Evolutionary conservation across 1,139 yeast genomes (phyloP).

Genomic region (Yamadazyma siamensis): DNA sequence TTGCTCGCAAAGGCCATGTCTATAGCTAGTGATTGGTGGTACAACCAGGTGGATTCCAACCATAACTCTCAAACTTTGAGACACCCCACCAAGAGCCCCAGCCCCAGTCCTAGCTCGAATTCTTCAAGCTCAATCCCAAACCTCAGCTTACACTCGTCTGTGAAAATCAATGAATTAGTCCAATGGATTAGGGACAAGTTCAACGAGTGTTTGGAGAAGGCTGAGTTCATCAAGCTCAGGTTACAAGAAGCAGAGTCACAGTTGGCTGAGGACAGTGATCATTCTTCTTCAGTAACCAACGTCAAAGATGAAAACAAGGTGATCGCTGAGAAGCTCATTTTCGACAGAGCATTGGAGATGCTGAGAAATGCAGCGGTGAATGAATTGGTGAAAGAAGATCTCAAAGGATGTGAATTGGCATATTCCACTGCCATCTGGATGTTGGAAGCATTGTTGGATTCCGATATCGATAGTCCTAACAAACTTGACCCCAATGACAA

Average conservation of each 20-base stretch:
- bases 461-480: conserved; percentile 27
- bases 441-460: conserved; percentile 80
- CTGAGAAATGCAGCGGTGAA: conserved; percentile 87
- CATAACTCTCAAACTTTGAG: neutral
- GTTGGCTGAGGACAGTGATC: conserved; percentile 1
- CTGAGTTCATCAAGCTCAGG: conserved; percentile 67
- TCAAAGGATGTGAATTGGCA: conserved; percentile 78
- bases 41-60: conserved; percentile 28
- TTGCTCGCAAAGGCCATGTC: conserved; percentile 83
- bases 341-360: conserved; percentile 91
- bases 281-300: neutral
- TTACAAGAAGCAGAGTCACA: conserved; percentile 49
- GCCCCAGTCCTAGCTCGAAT: conserved; percentile 6
- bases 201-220: conserved; percentile 85
- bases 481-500: conserved; percentile 67
- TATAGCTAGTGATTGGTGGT: conserved; percentile 88
- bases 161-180: conserved; percentile 70
- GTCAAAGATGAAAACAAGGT: conserved; percentile 20
- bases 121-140: conserved; percentile 3
- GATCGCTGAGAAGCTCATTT: conserved; percentile 79
- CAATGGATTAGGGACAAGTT: conserved; percentile 91
- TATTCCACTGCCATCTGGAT: conserved; percentile 94
- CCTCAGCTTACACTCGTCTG: conserved; percentile 16
- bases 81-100: conserved; percentile 6
- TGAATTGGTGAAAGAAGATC: conserved; percentile 74